These are phyloP conservation scores for Yamadazyma aaseri DNA, from an alignment of 1,139 yeast species.

Conservation along the genomic window DNA sequence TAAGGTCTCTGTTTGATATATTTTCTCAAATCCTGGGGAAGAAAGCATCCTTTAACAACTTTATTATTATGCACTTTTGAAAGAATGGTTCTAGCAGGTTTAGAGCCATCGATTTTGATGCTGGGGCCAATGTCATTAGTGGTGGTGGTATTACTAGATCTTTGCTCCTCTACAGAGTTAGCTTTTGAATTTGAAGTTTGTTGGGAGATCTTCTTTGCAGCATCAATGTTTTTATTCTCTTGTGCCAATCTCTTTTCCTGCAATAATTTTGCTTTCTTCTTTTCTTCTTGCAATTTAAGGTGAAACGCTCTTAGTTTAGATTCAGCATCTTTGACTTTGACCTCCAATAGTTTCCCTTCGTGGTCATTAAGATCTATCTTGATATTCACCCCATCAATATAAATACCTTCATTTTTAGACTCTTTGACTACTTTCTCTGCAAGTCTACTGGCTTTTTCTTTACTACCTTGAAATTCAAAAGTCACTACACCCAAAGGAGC, in stretches of 20 bases:
- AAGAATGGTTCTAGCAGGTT: conserved; percentile 32
- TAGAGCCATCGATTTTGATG: conserved; percentile 10
- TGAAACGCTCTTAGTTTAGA: conserved; percentile 26
- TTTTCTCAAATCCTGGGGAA: conserved; percentile 47
- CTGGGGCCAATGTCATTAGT: no score
- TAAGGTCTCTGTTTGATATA: conserved; percentile 57
- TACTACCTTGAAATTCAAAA: conserved; percentile 59
- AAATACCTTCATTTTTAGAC: conserved; percentile 28
- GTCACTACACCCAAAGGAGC: conserved; percentile 77
- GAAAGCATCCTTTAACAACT: conserved; percentile 31
- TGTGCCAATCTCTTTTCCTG: conserved; percentile 20
- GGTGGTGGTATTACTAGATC: not conserved
- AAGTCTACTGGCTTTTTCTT: conserved; percentile 50
- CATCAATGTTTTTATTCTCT: no score
- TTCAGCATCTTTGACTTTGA: conserved; percentile 28
- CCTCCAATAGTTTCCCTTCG: conserved; percentile 28
- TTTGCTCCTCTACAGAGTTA: conserved; percentile 2
- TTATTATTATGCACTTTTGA: conserved; percentile 33
- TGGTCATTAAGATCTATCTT: conserved; percentile 40
- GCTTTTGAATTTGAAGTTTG: conserved; percentile 4
- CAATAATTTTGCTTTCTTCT: conserved; percentile 26
- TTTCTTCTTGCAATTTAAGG: conserved; percentile 26
- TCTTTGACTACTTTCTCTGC: conserved; percentile 35
- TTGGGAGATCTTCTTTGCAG: conserved; percentile 4
- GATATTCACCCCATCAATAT: conserved; percentile 41